Conservation (phyloP, 495 filamentous ascomycete species). For the Gamarada debralockiae region DNA sequence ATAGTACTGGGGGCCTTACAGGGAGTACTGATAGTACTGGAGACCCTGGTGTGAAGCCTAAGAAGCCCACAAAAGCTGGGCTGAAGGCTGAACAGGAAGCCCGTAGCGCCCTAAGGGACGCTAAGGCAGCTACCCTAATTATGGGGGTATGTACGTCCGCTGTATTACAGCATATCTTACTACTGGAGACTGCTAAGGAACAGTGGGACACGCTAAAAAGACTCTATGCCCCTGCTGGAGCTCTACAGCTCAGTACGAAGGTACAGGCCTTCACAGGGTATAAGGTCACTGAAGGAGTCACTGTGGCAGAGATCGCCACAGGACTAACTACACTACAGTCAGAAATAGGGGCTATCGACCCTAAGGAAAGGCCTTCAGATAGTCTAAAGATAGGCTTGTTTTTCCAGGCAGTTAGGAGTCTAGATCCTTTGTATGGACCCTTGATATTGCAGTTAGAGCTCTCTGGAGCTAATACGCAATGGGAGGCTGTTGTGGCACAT, state of each 20-base stretch:
- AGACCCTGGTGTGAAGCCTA: too few species aligned
- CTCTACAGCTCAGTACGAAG: neutral
- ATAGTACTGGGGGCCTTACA: too few species aligned
- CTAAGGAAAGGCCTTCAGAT: neutral
- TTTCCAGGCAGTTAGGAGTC: neutral
- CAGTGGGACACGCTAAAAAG: neutral
- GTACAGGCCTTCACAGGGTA: neutral
- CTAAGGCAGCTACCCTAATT: slow-evolving; percentile 3
- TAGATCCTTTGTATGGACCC: neutral
- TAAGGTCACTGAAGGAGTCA: neutral
- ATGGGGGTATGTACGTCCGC: neutral
- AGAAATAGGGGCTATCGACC: neutral
- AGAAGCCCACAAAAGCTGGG: too few species aligned
- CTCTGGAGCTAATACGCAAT: neutral
- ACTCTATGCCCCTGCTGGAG: neutral
- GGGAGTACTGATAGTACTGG: too few species aligned
- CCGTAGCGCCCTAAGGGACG: neutral
- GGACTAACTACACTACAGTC: neutral
- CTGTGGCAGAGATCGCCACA: neutral
- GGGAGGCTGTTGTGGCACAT: neutral
- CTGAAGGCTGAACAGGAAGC: neutral
- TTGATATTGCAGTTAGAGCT: neutral
- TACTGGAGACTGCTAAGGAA: slow-evolving; percentile 1
- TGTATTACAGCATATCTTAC: neutral
- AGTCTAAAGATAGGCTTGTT: neutral